A percentile compares a stretch with the other conserved stretches of the same genome.
Conservation (phyloP, 2,329 filamentous ascomycete species). For the Calonectria hongkongensis region DNA sequence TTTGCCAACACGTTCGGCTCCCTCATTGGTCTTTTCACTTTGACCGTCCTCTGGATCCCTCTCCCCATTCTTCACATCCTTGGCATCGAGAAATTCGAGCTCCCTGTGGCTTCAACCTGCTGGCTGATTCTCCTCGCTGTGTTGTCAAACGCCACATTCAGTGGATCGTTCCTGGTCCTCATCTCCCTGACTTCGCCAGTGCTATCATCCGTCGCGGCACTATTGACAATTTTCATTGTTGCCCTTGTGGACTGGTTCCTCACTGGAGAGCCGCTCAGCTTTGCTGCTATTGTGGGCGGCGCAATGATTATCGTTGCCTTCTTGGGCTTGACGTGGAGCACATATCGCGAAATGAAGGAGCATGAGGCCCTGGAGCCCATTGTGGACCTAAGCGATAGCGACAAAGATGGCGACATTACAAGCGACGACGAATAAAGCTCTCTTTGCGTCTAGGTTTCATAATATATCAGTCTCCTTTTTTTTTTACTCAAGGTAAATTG, state of each 20-base stretch:
- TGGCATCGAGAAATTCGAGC: slow-evolving; percentile 87
- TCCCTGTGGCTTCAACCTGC: slow-evolving; percentile 86
- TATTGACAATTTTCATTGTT: slow-evolving; percentile 97
- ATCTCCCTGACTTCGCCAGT: slow-evolving; percentile 96
- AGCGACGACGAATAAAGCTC: slow-evolving; percentile 53
- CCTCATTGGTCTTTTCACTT: slow-evolving; percentile 89
- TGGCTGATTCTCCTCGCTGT: slow-evolving; percentile 88
- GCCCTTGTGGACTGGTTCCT: slow-evolving; percentile 92
- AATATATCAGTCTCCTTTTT: slow-evolving; percentile 24
- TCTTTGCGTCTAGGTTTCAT: slow-evolving; percentile 25
- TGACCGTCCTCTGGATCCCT: slow-evolving; percentile 93
- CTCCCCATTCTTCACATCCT: slow-evolving; percentile 87
- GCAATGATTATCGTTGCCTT: slow-evolving; percentile 92
- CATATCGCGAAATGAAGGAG: slow-evolving; percentile 94
- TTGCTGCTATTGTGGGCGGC: slow-evolving; percentile 87
- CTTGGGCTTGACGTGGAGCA: slow-evolving; percentile 90
- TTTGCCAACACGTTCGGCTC: slow-evolving; percentile 96
- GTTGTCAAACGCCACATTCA: slow-evolving; percentile 92
- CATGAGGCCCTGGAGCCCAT: slow-evolving; percentile 78
- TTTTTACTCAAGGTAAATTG: slow-evolving; percentile 6
- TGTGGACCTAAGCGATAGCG: slow-evolving; percentile 68
- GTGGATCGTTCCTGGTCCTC: slow-evolving; percentile 92
- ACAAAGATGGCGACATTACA: slow-evolving; percentile 66
- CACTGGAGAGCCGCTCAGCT: slow-evolving; percentile 84
- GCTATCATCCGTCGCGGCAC: slow-evolving; percentile 91